phyloP scores from a whole-genome alignment of 2,329 filamentous ascomycete species.

The Colletotrichum euphorbiae region DNA sequence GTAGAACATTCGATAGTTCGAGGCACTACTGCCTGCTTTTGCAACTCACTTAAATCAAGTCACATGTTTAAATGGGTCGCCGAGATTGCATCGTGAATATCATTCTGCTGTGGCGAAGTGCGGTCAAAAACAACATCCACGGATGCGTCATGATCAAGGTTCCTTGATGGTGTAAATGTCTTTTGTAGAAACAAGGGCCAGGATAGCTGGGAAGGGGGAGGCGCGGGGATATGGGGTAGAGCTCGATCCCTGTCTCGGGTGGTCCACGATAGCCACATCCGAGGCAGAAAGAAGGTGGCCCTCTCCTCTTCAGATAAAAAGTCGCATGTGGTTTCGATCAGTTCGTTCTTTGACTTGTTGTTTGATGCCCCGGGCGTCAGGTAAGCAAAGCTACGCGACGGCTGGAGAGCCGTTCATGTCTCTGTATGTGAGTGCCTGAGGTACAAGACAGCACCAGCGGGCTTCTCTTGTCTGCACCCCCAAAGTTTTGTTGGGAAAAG shows the following conservation, averaged over 20 bases:
- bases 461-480: not conserved
- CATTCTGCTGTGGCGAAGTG: not conserved
- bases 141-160: too few relatives aligned
- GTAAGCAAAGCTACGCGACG: not conserved
- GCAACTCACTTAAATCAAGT: not conserved
- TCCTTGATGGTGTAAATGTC: not conserved
- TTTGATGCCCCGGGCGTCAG: too few relatives aligned
- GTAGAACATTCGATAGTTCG: not conserved
- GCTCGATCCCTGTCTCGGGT: not conserved
- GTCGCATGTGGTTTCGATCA: slow-evolving; percentile 11
- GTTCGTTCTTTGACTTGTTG: too few relatives aligned
- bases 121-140: too few relatives aligned
- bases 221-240: not conserved
- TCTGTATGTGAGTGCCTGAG: not conserved
- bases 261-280: not conserved
- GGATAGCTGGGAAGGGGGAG: not conserved
- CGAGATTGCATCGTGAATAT: not conserved
- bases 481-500: slow-evolving; percentile 14
- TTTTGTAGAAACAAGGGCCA: not conserved
- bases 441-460: too few relatives aligned
- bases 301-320: not conserved
- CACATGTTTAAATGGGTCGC: not conserved
- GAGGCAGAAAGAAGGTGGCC: not conserved
- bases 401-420: not conserved
- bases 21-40: not conserved